A percentile compares a stretch with the other conserved stretches of the same genome.
Evolutionary conservation across 257 asterid species (phyloP).

Genomic region (Solanum neorickii): DNA sequence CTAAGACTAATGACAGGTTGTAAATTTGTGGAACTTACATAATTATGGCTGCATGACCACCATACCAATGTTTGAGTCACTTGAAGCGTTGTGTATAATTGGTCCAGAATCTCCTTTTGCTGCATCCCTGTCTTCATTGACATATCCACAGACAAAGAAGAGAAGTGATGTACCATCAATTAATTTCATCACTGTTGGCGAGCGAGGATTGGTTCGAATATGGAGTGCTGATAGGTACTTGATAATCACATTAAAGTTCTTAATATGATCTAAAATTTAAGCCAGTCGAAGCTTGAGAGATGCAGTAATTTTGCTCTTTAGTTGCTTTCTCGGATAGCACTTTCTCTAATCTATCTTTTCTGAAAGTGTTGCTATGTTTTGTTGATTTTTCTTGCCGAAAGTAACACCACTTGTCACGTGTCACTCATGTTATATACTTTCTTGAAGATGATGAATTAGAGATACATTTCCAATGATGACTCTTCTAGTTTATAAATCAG

Average conservation of each 20-base stretch:
- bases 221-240: slow-evolving; percentile 88
- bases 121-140: slow-evolving; percentile 29
- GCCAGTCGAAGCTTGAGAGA: background rate
- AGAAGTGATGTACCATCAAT: slow-evolving; percentile 34
- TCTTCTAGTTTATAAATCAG: background rate
- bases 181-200: slow-evolving; percentile 84
- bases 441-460: background rate
- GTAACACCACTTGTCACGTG: background rate
- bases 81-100: slow-evolving; percentile 70
- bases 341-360: background rate
- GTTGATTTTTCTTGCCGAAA: background rate
- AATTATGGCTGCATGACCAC: slow-evolving; percentile 63
- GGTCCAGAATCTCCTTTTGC: slow-evolving; percentile 49
- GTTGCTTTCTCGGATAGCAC: too few relatives aligned
- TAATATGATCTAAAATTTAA: background rate
- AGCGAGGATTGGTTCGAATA: slow-evolving; percentile 84
- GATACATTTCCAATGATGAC: background rate
- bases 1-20: slow-evolving; percentile 47
- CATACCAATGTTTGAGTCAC: slow-evolving; percentile 82
- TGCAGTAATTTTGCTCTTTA: too few relatives aligned
- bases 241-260: background rate
- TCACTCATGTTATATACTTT: background rate
- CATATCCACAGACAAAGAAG: slow-evolving; percentile 35
- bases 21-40: slow-evolving; percentile 74
- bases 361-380: background rate